Base-by-base conservation (phyloP, 2,329 filamentous ascomycete genomes). In the Metarhizium rileyi region DNA sequence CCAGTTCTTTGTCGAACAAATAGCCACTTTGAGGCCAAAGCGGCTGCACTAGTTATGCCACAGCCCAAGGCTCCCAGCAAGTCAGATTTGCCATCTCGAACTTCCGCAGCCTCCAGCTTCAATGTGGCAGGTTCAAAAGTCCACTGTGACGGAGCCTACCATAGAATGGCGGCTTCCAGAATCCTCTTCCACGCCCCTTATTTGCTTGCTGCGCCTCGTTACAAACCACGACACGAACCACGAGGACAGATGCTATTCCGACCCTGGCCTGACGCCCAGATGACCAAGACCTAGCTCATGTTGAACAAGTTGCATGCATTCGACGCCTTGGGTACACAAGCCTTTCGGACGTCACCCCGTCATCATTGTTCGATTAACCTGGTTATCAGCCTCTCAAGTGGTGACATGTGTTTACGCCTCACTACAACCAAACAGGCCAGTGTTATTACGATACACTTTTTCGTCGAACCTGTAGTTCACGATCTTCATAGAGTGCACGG, bases 61-160 rank as follows among this genome's bases (percentile, higher is more conserved):
- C 35, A 25, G 14, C 40, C 26, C 40, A 35, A 48, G 47, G 38
- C 47, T 44, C 27, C 38, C 47, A 44, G 47, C 47, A 49, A 49
- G 47, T 28, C 47, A 49, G 41, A 49, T 26, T 49, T 25, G 20
- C 10, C 20, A 38, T 8, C 20, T 12, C 20, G 12, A 6, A n/a
- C n/a, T n/a, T n/a, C n/a, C n/a, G n/a, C n/a, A n/a, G n/a, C 10
- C 8, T 18, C 20, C 7, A 22, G 20, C 12, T 42, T 12, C 7
- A 18, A 22, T 9, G 38, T 25, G 35, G 20, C 38, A 7, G 36
- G n/a, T n/a, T n/a, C n/a, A n/a, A n/a, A n/a, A n/a, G n/a, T n/a
- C n/a, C n/a, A n/a, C n/a, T 9, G 38, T 25, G 35, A 38, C 38
- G 9, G 36, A 22, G 18, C 20, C 6, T 7, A 12, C 8, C 12